Base-by-base conservation (phyloP, 192 early-diverging fungal genomes). In the Linnemannia hyalina region DNA sequence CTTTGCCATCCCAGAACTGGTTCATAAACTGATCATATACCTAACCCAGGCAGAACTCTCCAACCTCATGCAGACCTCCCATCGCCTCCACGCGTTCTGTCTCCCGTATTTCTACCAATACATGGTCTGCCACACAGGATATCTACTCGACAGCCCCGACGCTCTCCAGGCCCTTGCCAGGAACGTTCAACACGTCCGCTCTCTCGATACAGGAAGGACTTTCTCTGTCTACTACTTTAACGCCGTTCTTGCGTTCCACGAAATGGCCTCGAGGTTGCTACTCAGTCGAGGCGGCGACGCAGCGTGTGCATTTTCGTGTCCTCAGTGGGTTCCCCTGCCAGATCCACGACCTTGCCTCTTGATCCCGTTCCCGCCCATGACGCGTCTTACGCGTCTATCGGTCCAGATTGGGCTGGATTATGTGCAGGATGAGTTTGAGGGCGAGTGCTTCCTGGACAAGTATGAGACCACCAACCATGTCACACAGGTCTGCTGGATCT, bases 301-400 rank as follows among this genome's bases (percentile, higher is more conserved):
- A 4, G 60, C 29, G n/a, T 32, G 38, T 40, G 38, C 38, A 40
- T 40, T 40, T 65, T 32, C 32, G 26, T 4, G 10, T 11, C 60
- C 60, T 4, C 9, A 9, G 9, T 65, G 60, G 60, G 29, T 65
- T 0, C 60, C 60, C 11, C 10, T 26, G 11, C 60, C 60, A 26
- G 60, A 65, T 10, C 60, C 60, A 6, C 60, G 29, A 5, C 26
- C 29, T 32, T 65, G 60, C 16, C 29, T 65, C 11, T 65, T 65
- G 60, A 65, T 65, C 60, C 60, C 60, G 26, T 65, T 65, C 29
- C 60, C 60, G 13, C 60, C 60, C 10, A 65, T 65, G 60, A 65
- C 60, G 1, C n/a, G 32, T 32, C 26, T 65, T 3, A 65, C 60
- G 11, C 60, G 35, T 10, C 13, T 65, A 8, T 13, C 60, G 26